Conservation (phyloP, 2,329 filamentous ascomycete species). For the Aureobasidium sp. region DNA sequence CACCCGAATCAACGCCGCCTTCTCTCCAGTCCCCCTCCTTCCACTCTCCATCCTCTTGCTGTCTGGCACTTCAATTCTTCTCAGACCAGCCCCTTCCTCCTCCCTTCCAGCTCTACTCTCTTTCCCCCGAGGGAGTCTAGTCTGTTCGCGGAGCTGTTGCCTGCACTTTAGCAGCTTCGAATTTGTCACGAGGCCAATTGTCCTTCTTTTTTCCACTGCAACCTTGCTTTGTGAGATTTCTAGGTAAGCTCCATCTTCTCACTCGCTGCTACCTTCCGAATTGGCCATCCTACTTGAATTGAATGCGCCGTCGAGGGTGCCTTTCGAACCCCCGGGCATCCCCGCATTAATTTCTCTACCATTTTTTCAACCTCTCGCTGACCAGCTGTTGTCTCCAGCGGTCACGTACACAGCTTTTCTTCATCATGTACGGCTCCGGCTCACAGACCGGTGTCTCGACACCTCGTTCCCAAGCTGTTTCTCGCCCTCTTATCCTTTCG, state of each 20-base stretch:
- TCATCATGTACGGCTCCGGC: constrained; percentile 72
- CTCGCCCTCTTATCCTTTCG: constrained; percentile 80
- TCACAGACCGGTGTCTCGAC: constrained; percentile 94
- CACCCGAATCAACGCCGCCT: constrained; percentile 8
- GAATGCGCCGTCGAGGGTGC: constrained; percentile 11
- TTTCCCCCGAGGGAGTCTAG: constrained; percentile 6
- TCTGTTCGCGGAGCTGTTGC: constrained; percentile 12
- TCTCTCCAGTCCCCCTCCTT: constrained; percentile 5
- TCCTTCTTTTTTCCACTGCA: constrained; percentile 10
- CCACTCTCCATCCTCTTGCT: neutral
- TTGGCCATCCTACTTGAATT: neutral
- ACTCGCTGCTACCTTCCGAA: neutral
- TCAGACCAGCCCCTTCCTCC: constrained; percentile 9
- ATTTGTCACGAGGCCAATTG: constrained; percentile 15
- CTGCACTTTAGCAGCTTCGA: constrained; percentile 15
- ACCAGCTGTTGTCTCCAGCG: constrained; percentile 7
- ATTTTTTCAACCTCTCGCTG: constrained; percentile 13
- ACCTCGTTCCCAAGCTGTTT: constrained; percentile 84
- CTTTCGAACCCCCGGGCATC: neutral
- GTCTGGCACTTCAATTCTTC: constrained; percentile 12
- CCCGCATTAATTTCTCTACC: constrained; percentile 13
- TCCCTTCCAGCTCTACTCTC: constrained; percentile 9
- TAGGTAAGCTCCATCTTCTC: constrained; percentile 1
- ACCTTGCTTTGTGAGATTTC: constrained; percentile 8
- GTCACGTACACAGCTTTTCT: constrained; percentile 6